A percentile compares a stretch with the other conserved stretches of the same genome.
These are phyloP conservation scores for Claviceps capensis DNA, from an alignment of 2,329 filamentous ascomycete species.

Conservation along the genomic window DNA sequence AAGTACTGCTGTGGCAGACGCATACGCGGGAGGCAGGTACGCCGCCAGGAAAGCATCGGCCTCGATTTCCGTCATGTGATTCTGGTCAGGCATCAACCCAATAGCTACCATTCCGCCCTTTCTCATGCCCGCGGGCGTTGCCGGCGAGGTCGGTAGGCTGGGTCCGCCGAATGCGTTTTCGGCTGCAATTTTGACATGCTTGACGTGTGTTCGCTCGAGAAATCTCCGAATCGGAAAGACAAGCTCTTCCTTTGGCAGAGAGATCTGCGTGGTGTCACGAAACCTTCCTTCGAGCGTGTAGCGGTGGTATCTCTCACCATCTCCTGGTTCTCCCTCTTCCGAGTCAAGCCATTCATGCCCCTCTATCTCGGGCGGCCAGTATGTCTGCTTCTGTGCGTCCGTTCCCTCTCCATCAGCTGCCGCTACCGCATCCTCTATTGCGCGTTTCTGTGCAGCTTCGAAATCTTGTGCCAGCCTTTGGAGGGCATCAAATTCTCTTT, in stretches of 20 bases:
- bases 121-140: conserved; percentile 47
- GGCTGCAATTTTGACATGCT: conserved; percentile 61
- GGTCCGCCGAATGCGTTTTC: conserved; percentile 63
- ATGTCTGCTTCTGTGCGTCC: conserved; percentile 14
- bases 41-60: conserved; percentile 59
- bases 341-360: conserved; percentile 7
- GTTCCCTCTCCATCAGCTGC: conserved; percentile 10
- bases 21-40: conserved; percentile 58
- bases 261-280: conserved; percentile 55
- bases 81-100: conserved; percentile 47
- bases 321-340: conserved; percentile 19
- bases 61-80: conserved; percentile 60
- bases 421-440: conserved; percentile 15
- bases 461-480: conserved; percentile 45
- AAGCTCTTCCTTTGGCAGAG: conserved; percentile 58
- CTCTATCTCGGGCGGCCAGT: conserved; percentile 20
- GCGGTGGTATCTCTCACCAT: conserved; percentile 50
- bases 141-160: conserved; percentile 62
- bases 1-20: conserved; percentile 51
- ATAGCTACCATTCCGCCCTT: conserved; percentile 50
- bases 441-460: conserved; percentile 26
- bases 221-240: conserved; percentile 56
- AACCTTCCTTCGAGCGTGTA: conserved; percentile 64
- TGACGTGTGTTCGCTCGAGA: conserved; percentile 52
- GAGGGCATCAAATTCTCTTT: conserved; percentile 41